Base-by-base conservation (phyloP, 805 yeast genomes). In the Metschnikowia arizonensis region DNA sequence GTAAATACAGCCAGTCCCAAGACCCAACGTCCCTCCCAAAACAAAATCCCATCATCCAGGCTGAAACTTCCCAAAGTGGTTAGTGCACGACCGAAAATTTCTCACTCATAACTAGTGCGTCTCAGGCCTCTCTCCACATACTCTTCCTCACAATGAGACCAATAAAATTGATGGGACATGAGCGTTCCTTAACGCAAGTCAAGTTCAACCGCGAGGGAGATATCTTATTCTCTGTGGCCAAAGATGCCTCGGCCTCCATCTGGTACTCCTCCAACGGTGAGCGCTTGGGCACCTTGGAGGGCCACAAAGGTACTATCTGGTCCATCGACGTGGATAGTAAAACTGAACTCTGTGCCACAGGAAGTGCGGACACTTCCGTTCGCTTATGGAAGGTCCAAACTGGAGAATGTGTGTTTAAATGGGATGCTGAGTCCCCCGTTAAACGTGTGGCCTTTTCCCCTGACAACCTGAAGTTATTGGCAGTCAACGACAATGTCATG, bases 251-350 rank as follows among this genome's bases (percentile, higher is more conserved):
- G 10, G 96, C 95, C 1, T 83, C 90, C 38, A 83, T 91, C 50
- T 95, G 98, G 97, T 93, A 79, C 68, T 81, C 97, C 25, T 82
- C 85, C 52, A 91, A 90, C 65, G 99, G 99, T 59, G 99, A 93
- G 71, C 81, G 98, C 66, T 69, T 93, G 48, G 99, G 99, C 41
- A 93, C 99, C 49, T 79, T 88, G 55, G 81, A 71, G 46, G 76
- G 76, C 31, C 98, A 93, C 66, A 76, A 77, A 48, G 99, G 99
- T 82, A 86, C 97, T 44, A 83, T 93, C 59, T 88, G 95, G 93
- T 83, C 96, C 28, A 83, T 93, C 53, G 98, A 90, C 64, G 83
- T 89, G 37, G 93, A 88, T 64, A 65, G 71, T 33, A 76, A 77
- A 46, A 75, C 91, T n/a, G 72, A 76, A 33, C 76, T 77, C 50